Percentiles rank a stretch among this genome's conserved stretches.
Evolutionary conservation across 805 yeast species (phyloP).

Genomic region (Starmera amethionina): DNA sequence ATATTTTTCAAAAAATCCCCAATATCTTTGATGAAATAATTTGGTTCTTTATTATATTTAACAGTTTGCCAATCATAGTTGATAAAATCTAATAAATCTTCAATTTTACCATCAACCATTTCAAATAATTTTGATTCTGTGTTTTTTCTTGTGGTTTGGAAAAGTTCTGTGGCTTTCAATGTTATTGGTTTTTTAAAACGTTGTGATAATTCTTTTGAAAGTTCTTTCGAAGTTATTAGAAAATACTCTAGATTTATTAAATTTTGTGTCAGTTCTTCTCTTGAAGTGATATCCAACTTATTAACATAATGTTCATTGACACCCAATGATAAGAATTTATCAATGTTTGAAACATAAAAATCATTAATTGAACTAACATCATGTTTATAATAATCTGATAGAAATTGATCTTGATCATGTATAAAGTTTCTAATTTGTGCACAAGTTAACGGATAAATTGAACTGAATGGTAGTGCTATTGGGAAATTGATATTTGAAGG

Average conservation of each 20-base stretch:
- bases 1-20: slow-evolving; percentile 78
- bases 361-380: slow-evolving; percentile 51
- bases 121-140: slow-evolving; percentile 78
- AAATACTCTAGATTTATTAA: slow-evolving; percentile 83
- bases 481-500: slow-evolving; percentile 29
- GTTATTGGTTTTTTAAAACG: slow-evolving; percentile 31
- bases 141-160: slow-evolving; percentile 48
- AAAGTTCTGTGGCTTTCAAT: slow-evolving; percentile 43
- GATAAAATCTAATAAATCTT: slow-evolving; percentile 72
- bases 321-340: slow-evolving; percentile 54
- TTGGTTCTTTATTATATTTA: slow-evolving; percentile 47
- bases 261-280: slow-evolving; percentile 87
- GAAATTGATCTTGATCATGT: slow-evolving; percentile 51
- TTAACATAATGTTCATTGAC: slow-evolving; percentile 55
- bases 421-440: slow-evolving; percentile 60
- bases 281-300: slow-evolving; percentile 59
- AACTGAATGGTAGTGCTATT: slow-evolving; percentile 75
- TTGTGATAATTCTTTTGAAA: slow-evolving; percentile 28
- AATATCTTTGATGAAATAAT: slow-evolving; percentile 69
- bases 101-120: slow-evolving; percentile 72
- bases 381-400: slow-evolving; percentile 56
- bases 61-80: slow-evolving; percentile 77
- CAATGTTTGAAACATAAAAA: slow-evolving; percentile 51
- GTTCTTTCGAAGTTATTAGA: slow-evolving; percentile 60
- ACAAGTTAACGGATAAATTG: slow-evolving; percentile 81